phyloP scores from a whole-genome alignment of 2,329 filamentous ascomycete species.

The Neoarthrinium moseri region DNA sequence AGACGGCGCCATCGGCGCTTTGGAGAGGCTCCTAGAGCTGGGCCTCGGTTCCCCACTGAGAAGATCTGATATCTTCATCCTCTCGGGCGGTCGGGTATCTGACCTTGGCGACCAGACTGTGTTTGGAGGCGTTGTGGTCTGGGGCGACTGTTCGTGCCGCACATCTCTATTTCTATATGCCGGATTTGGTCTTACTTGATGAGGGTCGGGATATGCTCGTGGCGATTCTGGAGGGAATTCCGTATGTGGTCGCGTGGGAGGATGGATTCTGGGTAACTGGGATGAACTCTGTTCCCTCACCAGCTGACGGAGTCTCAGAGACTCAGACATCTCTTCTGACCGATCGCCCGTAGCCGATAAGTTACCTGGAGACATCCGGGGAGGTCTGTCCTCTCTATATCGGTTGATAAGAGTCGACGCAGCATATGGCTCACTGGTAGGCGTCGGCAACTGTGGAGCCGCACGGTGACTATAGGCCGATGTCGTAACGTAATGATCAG shows the following conservation, averaged over 20 bases:
- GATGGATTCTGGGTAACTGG: constrained; percentile 14
- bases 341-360: constrained; percentile 18
- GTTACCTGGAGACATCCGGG: constrained; percentile 16
- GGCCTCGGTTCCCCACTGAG: constrained; percentile 24
- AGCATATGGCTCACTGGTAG: not conserved
- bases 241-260: constrained; percentile 14
- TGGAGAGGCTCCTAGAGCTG: constrained; percentile 13
- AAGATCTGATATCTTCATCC: constrained; percentile 29
- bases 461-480: constrained; percentile 24
- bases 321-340: constrained; percentile 19
- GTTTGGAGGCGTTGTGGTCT: constrained; percentile 15
- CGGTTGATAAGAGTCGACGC: not conserved
- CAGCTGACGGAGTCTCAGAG: constrained; percentile 16
- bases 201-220: constrained; percentile 15
- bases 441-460: constrained; percentile 7
- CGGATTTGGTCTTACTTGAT: constrained; percentile 15
- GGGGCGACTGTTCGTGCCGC: constrained; percentile 16
- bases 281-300: constrained; percentile 16
- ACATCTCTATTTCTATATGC: constrained; percentile 16
- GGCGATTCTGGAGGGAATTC: constrained; percentile 13
- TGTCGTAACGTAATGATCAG: not conserved
- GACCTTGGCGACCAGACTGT: constrained; percentile 20
- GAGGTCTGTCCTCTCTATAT: not conserved
- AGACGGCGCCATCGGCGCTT: constrained; percentile 17
- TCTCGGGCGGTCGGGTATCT: constrained; percentile 22